Evolutionary conservation across 2,329 filamentous ascomycete species (phyloP).

Genomic region (Ophiostoma angusticollis): DNA sequence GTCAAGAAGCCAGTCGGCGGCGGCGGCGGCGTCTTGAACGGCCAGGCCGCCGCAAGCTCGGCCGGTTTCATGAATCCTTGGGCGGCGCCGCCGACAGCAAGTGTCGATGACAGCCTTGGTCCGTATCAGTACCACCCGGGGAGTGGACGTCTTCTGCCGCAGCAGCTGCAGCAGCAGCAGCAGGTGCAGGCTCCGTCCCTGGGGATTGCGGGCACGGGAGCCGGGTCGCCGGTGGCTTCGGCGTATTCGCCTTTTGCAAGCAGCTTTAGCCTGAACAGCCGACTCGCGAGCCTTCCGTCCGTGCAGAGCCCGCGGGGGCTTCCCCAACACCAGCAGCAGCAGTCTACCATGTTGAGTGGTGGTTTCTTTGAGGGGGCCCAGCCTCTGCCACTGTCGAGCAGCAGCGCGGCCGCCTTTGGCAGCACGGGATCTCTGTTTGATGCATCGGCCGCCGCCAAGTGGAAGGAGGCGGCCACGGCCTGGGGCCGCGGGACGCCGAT

Average conservation of each 20-base stretch:
- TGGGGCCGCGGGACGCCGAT: conserved; percentile 13
- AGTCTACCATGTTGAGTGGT: not conserved
- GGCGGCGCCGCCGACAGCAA: not conserved
- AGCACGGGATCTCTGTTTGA: too few species aligned
- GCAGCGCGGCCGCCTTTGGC: not conserved
- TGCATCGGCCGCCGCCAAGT: conserved; percentile 3
- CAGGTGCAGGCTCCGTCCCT: conserved; percentile 9
- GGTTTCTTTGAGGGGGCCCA: not conserved
- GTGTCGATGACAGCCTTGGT: too few species aligned
- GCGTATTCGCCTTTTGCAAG: conserved; percentile 19
- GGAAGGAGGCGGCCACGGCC: conserved; percentile 14
- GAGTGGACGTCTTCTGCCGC: conserved; percentile 7
- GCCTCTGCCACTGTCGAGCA: not conserved
- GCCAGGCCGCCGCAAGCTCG: not conserved
- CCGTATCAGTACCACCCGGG: too few species aligned
- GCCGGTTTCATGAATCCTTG: conserved; percentile 4
- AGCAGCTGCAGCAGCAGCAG: conserved; percentile 12
- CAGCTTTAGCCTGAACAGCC: conserved; percentile 16
- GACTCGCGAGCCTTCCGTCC: conserved; percentile 19
- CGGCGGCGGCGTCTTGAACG: not conserved
- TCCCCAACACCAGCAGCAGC: conserved; percentile 8
- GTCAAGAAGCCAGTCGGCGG: not conserved
- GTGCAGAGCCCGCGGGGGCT: conserved; percentile 22
- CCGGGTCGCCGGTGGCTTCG: conserved; percentile 1
- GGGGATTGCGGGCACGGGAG: not conserved